Percentiles rank a stretch among this genome's conserved stretches.
These are phyloP conservation scores for Salix suchowensis DNA, from an alignment of 345 rosid genomes.

Conservation along the genomic window DNA sequence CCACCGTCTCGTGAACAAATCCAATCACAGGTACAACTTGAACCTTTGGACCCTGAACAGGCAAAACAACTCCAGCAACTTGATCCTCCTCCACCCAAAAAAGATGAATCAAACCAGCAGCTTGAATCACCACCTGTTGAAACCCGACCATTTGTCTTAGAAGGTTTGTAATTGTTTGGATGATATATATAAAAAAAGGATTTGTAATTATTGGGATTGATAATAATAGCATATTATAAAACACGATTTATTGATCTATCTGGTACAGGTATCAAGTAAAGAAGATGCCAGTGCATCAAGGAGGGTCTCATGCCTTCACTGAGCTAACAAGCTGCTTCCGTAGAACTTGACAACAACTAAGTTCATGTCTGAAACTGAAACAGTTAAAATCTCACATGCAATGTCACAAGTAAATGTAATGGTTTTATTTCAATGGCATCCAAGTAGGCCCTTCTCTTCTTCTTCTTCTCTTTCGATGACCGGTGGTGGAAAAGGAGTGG, in stretches of 20 bases:
- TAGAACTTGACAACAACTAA: slow-evolving; percentile 3
- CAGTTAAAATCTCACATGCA: slow-evolving; percentile 4
- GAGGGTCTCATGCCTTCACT: slow-evolving; percentile 27
- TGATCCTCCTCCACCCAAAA: slow-evolving; percentile 19
- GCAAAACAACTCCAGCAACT: slow-evolving; percentile 35
- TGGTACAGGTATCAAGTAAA: too few relatives aligned
- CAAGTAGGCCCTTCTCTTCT: too few relatives aligned
- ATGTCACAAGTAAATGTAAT: background rate
- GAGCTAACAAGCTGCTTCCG: slow-evolving; percentile 26
- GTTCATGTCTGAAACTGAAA: background rate
- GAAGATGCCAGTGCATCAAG: slow-evolving; percentile 3
- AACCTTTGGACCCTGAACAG: slow-evolving; percentile 39
- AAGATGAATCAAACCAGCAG: slow-evolving; percentile 16
- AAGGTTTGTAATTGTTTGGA: slow-evolving; percentile 82
- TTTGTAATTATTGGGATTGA: slow-evolving; percentile 53
- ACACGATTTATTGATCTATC: slow-evolving; percentile 38
- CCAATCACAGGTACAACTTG: slow-evolving; percentile 35
- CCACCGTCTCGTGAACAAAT: slow-evolving; percentile 29
- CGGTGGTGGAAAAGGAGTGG: too few relatives aligned
- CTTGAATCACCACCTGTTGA: slow-evolving; percentile 34
- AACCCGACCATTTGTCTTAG: slow-evolving; percentile 70
- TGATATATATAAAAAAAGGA: slow-evolving; percentile 33
- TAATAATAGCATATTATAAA: slow-evolving; percentile 10
- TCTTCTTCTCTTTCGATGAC: too few relatives aligned
- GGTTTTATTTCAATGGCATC: too few relatives aligned